These are phyloP conservation scores for Globisporangium orthogonon DNA, from an alignment of 352 stramenopile species.

Conservation along the genomic window DNA sequence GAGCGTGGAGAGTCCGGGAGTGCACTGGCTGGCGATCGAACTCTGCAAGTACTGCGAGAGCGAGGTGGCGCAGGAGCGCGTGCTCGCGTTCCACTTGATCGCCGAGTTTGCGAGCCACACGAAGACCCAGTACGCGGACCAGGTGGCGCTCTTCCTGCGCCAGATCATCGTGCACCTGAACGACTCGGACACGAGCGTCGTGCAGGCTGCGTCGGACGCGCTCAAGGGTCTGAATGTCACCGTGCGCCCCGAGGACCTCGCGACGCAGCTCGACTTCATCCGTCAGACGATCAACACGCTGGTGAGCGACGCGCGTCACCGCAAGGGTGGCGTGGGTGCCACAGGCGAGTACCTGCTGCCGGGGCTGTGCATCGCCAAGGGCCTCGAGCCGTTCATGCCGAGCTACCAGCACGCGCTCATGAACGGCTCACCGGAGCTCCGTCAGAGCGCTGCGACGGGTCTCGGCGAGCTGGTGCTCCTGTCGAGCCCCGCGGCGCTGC, in stretches of 20 bases:
- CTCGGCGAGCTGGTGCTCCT: constrained; percentile 96
- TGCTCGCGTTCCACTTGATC: constrained; percentile 90
- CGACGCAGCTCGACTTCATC: constrained; percentile 96
- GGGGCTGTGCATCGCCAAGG: constrained; percentile 78
- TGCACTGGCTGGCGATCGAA: constrained; percentile 94
- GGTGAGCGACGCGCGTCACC: constrained; percentile 93
- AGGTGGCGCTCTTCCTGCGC: constrained; percentile 94
- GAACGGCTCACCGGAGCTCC: constrained; percentile 88
- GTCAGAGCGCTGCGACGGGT: constrained; percentile 90
- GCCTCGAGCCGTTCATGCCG: constrained; percentile 94
- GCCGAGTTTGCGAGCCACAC: constrained; percentile 87
- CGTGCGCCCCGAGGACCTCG: constrained; percentile 90
- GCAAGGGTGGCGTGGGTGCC: constrained; percentile 87
- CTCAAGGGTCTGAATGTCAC: constrained; percentile 90
- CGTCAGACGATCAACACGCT: constrained; percentile 95
- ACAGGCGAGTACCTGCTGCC: constrained; percentile 70
- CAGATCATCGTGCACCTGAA: constrained; percentile 96
- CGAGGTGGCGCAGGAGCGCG: constrained; percentile 81
- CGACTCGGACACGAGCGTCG: constrained; percentile 85
- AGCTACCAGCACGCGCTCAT: constrained; percentile 98
- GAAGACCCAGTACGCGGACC: constrained; percentile 87
- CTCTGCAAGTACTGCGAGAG: constrained; percentile 93
- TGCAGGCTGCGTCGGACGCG: constrained; percentile 86
- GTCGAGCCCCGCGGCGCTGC: constrained; percentile 82
- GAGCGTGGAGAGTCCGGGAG: constrained; percentile 83